Evolutionary conservation across 1,139 yeast genomes (phyloP).

Genomic region (Keqinozyma sinolaborantium): DNA sequence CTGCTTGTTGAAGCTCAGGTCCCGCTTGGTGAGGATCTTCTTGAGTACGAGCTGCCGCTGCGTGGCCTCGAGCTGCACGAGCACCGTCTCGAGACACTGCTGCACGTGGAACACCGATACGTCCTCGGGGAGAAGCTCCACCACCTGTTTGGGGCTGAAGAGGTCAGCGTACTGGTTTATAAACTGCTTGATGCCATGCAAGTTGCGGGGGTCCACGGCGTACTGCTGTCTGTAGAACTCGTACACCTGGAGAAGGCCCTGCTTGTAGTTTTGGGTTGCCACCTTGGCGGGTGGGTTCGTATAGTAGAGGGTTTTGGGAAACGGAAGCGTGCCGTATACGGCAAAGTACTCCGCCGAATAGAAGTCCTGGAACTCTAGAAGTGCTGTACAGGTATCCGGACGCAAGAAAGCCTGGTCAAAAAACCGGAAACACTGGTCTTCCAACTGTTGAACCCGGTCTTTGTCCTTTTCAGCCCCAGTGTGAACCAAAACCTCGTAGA

Average conservation of each 20-base stretch:
- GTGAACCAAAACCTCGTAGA: constrained; percentile 24
- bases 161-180: constrained; percentile 18
- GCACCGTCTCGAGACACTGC: constrained; percentile 20
- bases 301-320: constrained; percentile 19
- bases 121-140: constrained; percentile 26
- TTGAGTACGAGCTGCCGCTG: constrained; percentile 17
- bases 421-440: constrained; percentile 5
- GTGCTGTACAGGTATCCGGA: constrained; percentile 3
- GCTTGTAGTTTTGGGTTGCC: constrained; percentile 3
- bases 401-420: constrained; percentile 6
- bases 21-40: constrained; percentile 29
- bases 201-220: constrained; percentile 7
- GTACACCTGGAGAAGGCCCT: constrained; percentile 16
- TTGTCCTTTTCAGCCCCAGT: constrained; percentile 1
- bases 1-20: constrained; percentile 16
- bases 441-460: constrained; percentile 1
- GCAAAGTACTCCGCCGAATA: constrained; percentile 34
- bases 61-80: constrained; percentile 18
- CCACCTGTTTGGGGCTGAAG: constrained; percentile 20
- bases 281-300: constrained; percentile 3
- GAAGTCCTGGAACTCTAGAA: constrained; percentile 16
- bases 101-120: constrained; percentile 30
- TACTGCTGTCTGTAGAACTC: constrained; percentile 16
- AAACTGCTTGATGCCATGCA: constrained; percentile 27
- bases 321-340: constrained; percentile 17